phyloP scores from a whole-genome alignment of 371 early-diverging fungal genomes.

The Rhizopus sp. region DNA sequence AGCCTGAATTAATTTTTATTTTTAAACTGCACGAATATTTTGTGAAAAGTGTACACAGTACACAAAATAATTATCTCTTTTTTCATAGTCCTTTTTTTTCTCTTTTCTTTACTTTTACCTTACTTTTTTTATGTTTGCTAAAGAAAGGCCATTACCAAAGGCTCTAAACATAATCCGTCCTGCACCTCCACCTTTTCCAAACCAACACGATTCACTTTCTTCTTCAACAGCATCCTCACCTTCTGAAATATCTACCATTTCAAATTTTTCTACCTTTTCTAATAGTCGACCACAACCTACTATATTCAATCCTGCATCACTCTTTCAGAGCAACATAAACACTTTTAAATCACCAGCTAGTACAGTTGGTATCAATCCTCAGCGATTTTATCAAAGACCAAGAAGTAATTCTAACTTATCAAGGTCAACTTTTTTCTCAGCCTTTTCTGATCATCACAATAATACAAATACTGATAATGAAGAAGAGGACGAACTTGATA shows the following conservation, averaged over 20 bases:
- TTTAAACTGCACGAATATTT: no score
- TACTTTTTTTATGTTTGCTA: conserved; percentile 18
- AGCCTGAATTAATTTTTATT: no score
- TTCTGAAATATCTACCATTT: conserved; percentile 26
- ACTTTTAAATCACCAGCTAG: conserved; percentile 14
- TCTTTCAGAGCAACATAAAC: conserved; percentile 24
- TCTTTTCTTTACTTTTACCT: conserved; percentile 8
- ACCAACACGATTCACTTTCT: conserved; percentile 22
- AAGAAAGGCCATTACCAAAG: conserved; percentile 32
- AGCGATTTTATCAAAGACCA: conserved; percentile 29
- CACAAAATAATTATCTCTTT: conserved; percentile 5
- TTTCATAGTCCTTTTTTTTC: conserved; percentile 6
- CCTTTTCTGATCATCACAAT: conserved; percentile 8
- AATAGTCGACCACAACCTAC: conserved; percentile 22
- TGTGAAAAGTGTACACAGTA: conserved; percentile 1
- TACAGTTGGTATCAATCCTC: conserved; percentile 28
- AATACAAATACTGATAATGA: not conserved
- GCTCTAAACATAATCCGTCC: conserved; percentile 39
- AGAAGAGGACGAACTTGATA: conserved; percentile 15
- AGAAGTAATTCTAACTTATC: conserved; percentile 34
- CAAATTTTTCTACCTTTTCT: conserved; percentile 19
- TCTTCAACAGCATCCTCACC: conserved; percentile 28
- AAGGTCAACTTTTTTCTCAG: conserved; percentile 23
- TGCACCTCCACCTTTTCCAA: conserved; percentile 18
- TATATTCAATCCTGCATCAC: conserved; percentile 20